A percentile compares a stretch with the other conserved stretches of the same genome.
These are phyloP conservation scores for Endoconidiophora laricicola DNA, from an alignment of 2,329 filamentous ascomycete genomes.

Conservation along the genomic window DNA sequence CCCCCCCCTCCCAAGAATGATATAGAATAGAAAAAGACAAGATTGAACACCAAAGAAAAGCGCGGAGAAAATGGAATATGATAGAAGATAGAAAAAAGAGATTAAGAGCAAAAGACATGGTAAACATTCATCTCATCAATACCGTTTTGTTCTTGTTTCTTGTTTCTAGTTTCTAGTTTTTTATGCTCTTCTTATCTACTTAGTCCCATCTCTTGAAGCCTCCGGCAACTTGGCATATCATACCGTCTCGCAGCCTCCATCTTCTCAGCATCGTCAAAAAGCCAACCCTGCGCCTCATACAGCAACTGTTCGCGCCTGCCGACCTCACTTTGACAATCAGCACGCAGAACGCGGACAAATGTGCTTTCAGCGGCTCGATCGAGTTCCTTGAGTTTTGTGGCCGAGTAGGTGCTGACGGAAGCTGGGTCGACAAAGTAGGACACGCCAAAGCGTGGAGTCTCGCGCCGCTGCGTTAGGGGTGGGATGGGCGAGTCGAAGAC, in stretches of 20 bases:
- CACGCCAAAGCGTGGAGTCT: constrained; percentile 52
- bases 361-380: constrained; percentile 63
- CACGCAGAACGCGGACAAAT: constrained; percentile 49
- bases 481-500: constrained; percentile 55
- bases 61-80: background rate
- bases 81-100: background rate
- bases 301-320: constrained; percentile 46
- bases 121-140: background rate
- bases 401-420: constrained; percentile 55
- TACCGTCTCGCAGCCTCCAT: constrained; percentile 49
- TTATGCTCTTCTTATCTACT: constrained; percentile 11
- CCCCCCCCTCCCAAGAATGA: too few relatives aligned
- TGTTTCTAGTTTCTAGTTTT: background rate
- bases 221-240: constrained; percentile 35
- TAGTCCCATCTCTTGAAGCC: constrained; percentile 29
- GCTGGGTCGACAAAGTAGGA: constrained; percentile 73
- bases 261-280: constrained; percentile 65
- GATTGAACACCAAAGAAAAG: background rate
- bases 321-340: constrained; percentile 60
- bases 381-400: constrained; percentile 53
- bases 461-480: constrained; percentile 59
- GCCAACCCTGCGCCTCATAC: constrained; percentile 75
- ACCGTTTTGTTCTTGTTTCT: background rate
- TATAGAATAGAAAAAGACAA: background rate
- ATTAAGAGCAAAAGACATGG: background rate